These are phyloP conservation scores for Claviceps monticola DNA, from an alignment of 2,329 filamentous ascomycete genomes.

Conservation along the genomic window DNA sequence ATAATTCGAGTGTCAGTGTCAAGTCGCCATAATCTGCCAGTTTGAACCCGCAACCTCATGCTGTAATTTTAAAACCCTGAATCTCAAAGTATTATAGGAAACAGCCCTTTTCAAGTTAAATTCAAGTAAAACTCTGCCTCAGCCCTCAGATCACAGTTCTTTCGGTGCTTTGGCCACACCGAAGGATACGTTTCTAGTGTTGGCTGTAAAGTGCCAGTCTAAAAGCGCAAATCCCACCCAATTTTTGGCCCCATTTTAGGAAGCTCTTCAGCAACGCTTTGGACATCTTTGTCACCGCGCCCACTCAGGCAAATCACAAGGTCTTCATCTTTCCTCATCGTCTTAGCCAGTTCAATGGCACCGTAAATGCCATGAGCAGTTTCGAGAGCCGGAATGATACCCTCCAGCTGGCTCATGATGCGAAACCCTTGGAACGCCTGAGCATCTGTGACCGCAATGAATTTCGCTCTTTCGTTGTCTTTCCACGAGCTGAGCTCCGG, in stretches of 20 bases:
- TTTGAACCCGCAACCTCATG: background rate
- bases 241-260: slow-evolving; percentile 81
- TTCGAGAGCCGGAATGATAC: slow-evolving; percentile 93
- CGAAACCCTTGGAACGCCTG: slow-evolving; percentile 82
- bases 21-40: background rate
- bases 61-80: background rate
- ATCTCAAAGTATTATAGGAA: background rate
- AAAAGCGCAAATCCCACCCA: slow-evolving; percentile 56
- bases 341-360: slow-evolving; percentile 81
- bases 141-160: too few relatives aligned
- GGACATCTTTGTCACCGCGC: slow-evolving; percentile 94
- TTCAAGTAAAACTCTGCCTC: background rate
- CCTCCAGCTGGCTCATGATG: slow-evolving; percentile 74
- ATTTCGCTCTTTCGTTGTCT: slow-evolving; percentile 72
- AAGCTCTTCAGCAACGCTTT: slow-evolving; percentile 91
- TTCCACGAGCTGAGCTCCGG: slow-evolving; percentile 91
- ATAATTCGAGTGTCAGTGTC: background rate
- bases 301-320: slow-evolving; percentile 90
- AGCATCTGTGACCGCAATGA: slow-evolving; percentile 81
- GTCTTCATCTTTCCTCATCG: slow-evolving; percentile 76
- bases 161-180: too few relatives aligned
- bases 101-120: background rate
- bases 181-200: too few relatives aligned
- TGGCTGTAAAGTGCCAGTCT: slow-evolving; percentile 8
- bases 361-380: slow-evolving; percentile 86